Base-by-base conservation (phyloP, 1,284 basidiomycete genomes). In the Tetrapyrgos nigripes region DNA sequence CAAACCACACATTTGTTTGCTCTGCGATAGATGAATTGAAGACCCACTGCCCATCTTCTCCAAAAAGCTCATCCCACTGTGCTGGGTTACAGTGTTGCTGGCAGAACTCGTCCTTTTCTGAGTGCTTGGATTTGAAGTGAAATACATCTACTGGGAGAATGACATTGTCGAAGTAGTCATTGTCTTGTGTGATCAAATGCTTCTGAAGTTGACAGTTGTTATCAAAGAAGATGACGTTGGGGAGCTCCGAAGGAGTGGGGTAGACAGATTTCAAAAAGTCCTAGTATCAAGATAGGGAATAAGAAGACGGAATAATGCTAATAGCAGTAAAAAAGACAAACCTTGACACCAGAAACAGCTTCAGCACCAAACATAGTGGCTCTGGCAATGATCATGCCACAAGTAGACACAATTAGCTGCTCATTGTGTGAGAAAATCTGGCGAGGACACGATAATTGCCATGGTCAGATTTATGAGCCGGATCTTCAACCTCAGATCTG, bases 81-180 rank as follows among this genome's bases (percentile, higher is more conserved):
- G n/a, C n/a, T 0, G 76, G 75, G 50, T 80, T 80, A 50, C 79
- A 80, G 44, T 78, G 40, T 9, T 61, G 48, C 13, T 76, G 68
- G 49, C 76, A 82, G 35, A 67, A 74, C 0, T 5, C 27, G 46
- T 81, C 72, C 0, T 48, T 62, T 3, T 57, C 59, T 10, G 64
- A 66, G 62, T 81, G 78, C 59, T 81, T 82, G 50, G 58, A 65
- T 8, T 75, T 72, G 63, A 78, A 77, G 49, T 81, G 79, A 23
- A 78, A 82, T 0, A 79, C 73, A 53, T 81, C 74, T 0, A 81
- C 77, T 0, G 64, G 60, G 0, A 78, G 67, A n/a, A n/a, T n/a
- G n/a, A n/a, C n/a, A n/a, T n/a, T n/a, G n/a, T 70, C 19, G 0
- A 57, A 1, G 29, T 76, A 79, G 50, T 59, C 68, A 0, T 60